These are phyloP conservation scores for Penicillium sumatraense DNA, from an alignment of 2,329 filamentous ascomycete species.

Conservation along the genomic window DNA sequence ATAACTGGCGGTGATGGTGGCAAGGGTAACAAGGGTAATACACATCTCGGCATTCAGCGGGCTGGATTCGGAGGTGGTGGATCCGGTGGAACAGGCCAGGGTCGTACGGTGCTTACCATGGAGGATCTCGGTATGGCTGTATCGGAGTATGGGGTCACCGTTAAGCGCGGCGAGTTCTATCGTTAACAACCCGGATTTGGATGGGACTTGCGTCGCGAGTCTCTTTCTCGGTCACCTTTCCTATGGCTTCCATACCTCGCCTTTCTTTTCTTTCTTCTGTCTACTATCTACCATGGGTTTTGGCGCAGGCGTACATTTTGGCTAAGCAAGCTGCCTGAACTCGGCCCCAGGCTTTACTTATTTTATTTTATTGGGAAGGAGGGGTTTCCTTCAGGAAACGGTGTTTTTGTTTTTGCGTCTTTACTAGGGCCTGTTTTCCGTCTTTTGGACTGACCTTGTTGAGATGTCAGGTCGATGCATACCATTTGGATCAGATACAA, in stretches of 20 bases:
- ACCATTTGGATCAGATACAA: constrained; percentile 2
- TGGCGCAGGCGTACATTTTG: constrained; percentile 20
- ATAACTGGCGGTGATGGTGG: constrained; percentile 48
- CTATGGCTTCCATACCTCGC: not conserved
- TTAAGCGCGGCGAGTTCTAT: constrained; percentile 97
- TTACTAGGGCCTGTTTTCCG: not conserved
- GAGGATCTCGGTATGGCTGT: constrained; percentile 98
- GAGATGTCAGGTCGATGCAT: not conserved
- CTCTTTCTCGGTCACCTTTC: not conserved
- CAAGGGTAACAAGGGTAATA: constrained; percentile 54
- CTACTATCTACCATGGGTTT: constrained; percentile 6
- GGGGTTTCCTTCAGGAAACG: constrained; percentile 13
- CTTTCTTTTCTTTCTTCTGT: not conserved
- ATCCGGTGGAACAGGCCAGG: constrained; percentile 79
- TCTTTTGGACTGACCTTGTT: not conserved
- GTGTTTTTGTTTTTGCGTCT: constrained; percentile 15
- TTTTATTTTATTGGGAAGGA: constrained; percentile 8
- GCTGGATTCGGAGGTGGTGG: constrained; percentile 86
- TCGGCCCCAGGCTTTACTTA: constrained; percentile 1
- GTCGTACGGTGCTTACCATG: constrained; percentile 95
- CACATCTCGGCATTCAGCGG: constrained; percentile 72
- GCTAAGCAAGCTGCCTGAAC: not conserved
- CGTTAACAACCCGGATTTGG: constrained; percentile 56
- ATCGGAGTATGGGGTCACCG: constrained; percentile 95
- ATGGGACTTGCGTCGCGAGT: not conserved